These are phyloP conservation scores for Alloteropsis semialata DNA, from an alignment of 176 grass and related monocot genomes.

Conservation along the genomic window DNA sequence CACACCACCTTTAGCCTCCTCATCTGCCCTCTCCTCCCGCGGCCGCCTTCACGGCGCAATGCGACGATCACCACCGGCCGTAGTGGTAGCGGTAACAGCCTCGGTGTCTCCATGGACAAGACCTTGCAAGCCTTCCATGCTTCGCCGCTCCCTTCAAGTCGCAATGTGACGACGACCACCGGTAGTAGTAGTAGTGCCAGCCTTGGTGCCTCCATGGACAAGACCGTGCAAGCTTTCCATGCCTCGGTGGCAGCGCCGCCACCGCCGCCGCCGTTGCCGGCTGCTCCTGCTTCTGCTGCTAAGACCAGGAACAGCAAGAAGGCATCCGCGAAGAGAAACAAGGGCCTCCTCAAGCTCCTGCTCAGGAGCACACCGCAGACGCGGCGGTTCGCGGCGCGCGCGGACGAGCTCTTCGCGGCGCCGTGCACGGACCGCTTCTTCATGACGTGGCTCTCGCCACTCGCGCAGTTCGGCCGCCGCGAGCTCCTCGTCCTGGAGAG, in stretches of 20 bases:
- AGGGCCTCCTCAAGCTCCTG: conserved; percentile 38
- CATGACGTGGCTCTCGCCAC: conserved; percentile 81
- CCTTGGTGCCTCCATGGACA: conserved; percentile 16
- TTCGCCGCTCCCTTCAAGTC: background rate
- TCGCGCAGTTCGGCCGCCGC: conserved; percentile 52
- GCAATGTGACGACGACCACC: background rate
- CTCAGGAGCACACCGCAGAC: conserved; percentile 19
- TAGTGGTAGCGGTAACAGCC: background rate
- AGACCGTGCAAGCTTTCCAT: conserved; percentile 17
- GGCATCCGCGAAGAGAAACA: conserved; percentile 36
- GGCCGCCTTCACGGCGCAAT: conserved; percentile 2
- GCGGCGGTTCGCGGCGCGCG: conserved; percentile 42
- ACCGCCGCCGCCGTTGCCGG: background rate
- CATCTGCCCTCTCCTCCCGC: conserved; percentile 35
- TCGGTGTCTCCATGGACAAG: conserved; percentile 22
- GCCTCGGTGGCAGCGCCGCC: background rate
- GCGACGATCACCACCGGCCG: too few relatives aligned
- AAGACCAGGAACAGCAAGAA: conserved; percentile 20
- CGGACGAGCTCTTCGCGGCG: conserved; percentile 42
- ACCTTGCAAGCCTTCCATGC: conserved; percentile 22
- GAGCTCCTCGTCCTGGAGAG: conserved; percentile 78
- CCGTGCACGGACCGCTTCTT: conserved; percentile 61
- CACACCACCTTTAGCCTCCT: conserved; percentile 54
- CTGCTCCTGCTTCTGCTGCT: background rate
- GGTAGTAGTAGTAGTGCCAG: background rate